These are phyloP conservation scores for Haplosporangium gracile DNA, from an alignment of 192 early-diverging fungal species.

Conservation along the genomic window DNA sequence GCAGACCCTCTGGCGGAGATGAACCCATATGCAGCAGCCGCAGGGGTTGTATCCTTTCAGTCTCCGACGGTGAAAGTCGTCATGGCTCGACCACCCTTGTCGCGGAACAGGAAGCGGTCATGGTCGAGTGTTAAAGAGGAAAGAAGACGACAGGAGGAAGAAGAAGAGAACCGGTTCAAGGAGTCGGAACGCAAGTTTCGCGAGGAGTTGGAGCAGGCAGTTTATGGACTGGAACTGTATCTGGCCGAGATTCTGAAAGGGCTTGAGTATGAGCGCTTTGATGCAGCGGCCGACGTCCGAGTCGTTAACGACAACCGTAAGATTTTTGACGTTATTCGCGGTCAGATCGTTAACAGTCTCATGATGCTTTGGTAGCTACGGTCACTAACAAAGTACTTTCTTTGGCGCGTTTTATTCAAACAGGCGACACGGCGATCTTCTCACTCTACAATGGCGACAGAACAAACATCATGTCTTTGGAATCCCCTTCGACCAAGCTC, in stretches of 20 bases:
- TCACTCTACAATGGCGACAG: slow-evolving; percentile 29
- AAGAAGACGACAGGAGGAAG: slow-evolving; percentile 1
- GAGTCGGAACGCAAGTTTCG: slow-evolving; percentile 26
- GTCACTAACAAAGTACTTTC: neutral
- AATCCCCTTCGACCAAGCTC: slow-evolving; percentile 44
- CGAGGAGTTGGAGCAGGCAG: slow-evolving; percentile 35
- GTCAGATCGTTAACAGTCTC: neutral
- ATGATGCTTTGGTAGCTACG: neutral
- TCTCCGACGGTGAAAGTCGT: neutral
- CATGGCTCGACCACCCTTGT: neutral
- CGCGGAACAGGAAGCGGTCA: slow-evolving; percentile 19
- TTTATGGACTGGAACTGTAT: slow-evolving; percentile 36
- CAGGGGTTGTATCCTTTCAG: neutral
- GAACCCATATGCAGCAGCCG: neutral
- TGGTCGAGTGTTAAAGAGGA: slow-evolving; percentile 34
- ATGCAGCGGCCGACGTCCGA: slow-evolving; percentile 6
- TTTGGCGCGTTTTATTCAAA: too few relatives aligned
- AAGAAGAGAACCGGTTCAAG: slow-evolving; percentile 14
- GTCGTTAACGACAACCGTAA: slow-evolving; percentile 37
- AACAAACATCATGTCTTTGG: slow-evolving; percentile 47
- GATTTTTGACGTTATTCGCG: neutral
- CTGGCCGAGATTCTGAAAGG: slow-evolving; percentile 22
- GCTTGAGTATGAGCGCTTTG: slow-evolving; percentile 36
- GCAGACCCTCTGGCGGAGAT: neutral
- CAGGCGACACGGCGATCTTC: slow-evolving; percentile 40